These are phyloP conservation scores for Exophiala alcalophila DNA, from an alignment of 2,329 filamentous ascomycete genomes.

Conservation along the genomic window DNA sequence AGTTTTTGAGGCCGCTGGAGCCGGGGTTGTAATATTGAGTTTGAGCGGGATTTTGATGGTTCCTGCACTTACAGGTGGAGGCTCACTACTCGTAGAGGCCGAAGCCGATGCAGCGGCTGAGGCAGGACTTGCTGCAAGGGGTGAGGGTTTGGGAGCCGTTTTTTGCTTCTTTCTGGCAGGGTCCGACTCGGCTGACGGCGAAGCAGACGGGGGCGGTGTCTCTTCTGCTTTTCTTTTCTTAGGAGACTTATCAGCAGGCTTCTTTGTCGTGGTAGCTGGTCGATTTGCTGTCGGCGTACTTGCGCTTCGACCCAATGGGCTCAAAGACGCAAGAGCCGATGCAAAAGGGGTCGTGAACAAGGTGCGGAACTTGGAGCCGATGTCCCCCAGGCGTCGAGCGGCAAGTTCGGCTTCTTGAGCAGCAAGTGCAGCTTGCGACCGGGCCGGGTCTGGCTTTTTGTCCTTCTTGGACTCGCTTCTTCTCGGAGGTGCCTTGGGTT, in stretches of 20 bases:
- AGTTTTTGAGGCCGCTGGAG: constrained; percentile 17
- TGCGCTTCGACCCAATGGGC: constrained; percentile 30
- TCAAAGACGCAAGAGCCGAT: constrained; percentile 30
- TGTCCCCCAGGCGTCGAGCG: constrained; percentile 38
- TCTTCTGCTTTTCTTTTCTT: constrained; percentile 58
- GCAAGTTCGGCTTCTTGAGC: constrained; percentile 40
- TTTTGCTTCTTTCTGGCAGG: constrained; percentile 40
- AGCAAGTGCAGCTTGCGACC: constrained; percentile 48
- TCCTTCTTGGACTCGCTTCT: constrained; percentile 61
- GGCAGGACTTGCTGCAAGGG: constrained; percentile 35
- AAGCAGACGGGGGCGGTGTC: constrained; percentile 35
- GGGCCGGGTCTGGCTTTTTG: constrained; percentile 41
- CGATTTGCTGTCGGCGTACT: constrained; percentile 29
- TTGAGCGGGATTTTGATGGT: constrained; percentile 31
- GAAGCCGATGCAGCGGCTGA: constrained; percentile 45
- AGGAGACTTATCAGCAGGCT: constrained; percentile 33
- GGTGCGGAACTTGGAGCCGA: constrained; percentile 39
- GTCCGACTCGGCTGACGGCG: constrained; percentile 30
- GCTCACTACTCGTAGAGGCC: constrained; percentile 34
- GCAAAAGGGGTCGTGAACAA: constrained; percentile 34
- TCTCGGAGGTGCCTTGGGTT: constrained; percentile 39
- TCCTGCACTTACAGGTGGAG: constrained; percentile 21
- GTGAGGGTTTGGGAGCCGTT: constrained; percentile 34
- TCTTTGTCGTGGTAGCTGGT: constrained; percentile 27
- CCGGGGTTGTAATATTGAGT: constrained; percentile 23